Conservation (phyloP, 2,329 filamentous ascomycete genomes). For the Teratosphaeria pseudoeucalypti region DNA sequence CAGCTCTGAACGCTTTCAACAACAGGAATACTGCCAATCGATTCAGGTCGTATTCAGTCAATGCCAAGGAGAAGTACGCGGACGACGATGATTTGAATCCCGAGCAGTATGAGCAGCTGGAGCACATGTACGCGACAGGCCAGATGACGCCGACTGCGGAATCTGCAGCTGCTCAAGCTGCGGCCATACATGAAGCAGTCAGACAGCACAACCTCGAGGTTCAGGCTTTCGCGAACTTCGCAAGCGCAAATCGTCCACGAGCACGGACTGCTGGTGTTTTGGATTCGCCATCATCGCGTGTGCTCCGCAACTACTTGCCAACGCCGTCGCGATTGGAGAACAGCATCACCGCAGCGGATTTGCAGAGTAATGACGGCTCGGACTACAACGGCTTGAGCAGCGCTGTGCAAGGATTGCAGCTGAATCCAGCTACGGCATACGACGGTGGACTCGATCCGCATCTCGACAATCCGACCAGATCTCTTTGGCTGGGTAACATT, state of each 20-base stretch:
- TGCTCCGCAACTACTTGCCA: constrained; percentile 61
- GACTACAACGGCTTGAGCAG: constrained; percentile 73
- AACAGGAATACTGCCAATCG: constrained; percentile 65
- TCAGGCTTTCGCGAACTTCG: constrained; percentile 80
- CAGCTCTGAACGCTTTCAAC: constrained; percentile 64
- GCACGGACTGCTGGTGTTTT: constrained; percentile 86
- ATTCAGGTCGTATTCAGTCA: constrained; percentile 95
- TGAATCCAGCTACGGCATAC: constrained; percentile 53
- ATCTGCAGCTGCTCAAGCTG: constrained; percentile 46
- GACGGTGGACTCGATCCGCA: constrained; percentile 67
- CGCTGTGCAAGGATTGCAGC: constrained; percentile 69
- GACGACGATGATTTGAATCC: constrained; percentile 60
- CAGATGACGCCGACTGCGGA: constrained; percentile 49
- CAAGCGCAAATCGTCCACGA: constrained; percentile 69
- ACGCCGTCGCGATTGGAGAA: constrained; percentile 67
- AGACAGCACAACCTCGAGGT: constrained; percentile 89
- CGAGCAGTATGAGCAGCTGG: constrained; percentile 42
- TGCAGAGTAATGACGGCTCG: constrained; percentile 62
- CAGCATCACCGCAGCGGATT: constrained; percentile 63
- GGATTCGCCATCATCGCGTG: constrained; percentile 60
- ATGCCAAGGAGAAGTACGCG: constrained; percentile 94
- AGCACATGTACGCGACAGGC: constrained; percentile 46
- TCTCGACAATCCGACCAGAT: constrained; percentile 81
- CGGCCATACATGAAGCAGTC: constrained; percentile 59
- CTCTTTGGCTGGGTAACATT: constrained; percentile 94